Evolutionary conservation across 139 green algal species (phyloP).

Genomic region (Astrephomene gubernaculifera): DNA sequence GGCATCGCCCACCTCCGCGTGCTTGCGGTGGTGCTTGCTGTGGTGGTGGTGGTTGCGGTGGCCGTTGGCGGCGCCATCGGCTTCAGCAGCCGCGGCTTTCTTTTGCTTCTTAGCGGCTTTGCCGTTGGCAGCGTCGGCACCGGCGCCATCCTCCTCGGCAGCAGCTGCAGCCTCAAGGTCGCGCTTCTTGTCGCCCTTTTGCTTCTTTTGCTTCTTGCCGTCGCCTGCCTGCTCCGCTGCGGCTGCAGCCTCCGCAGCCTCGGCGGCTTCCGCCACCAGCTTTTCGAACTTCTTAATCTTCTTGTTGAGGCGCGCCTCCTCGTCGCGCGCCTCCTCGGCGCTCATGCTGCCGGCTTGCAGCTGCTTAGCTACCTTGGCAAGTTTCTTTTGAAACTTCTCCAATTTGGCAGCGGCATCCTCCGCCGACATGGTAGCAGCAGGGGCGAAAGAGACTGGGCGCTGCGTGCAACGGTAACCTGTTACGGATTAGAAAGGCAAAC

Average conservation of each 20-base stretch:
- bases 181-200: constrained; percentile 32
- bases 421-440: background rate
- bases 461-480: too few species aligned
- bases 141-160: constrained; percentile 1
- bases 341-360: background rate
- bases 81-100: background rate
- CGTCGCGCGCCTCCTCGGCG: constrained; percentile 4
- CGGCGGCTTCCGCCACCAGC: background rate
- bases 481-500: too few species aligned
- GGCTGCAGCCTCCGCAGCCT: background rate
- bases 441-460: too few species aligned
- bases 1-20: constrained; percentile 65
- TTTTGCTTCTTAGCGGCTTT: constrained; percentile 26
- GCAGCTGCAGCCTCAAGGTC: background rate
- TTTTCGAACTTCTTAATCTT: constrained; percentile 48
- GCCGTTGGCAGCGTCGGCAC: background rate
- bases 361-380: constrained; percentile 50
- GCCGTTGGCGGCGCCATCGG: background rate
- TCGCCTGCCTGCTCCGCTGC: background rate
- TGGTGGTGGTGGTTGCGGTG: constrained; percentile 36
- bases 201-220: constrained; percentile 2
- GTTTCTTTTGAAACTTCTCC: constrained; percentile 34
- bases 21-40: constrained; percentile 34
- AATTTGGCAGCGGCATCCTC: constrained; percentile 24
- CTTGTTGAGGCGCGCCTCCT: constrained; percentile 32